phyloP scores from a whole-genome alignment of 2,329 filamentous ascomycete genomes.

The Cercospora sp. region DNA sequence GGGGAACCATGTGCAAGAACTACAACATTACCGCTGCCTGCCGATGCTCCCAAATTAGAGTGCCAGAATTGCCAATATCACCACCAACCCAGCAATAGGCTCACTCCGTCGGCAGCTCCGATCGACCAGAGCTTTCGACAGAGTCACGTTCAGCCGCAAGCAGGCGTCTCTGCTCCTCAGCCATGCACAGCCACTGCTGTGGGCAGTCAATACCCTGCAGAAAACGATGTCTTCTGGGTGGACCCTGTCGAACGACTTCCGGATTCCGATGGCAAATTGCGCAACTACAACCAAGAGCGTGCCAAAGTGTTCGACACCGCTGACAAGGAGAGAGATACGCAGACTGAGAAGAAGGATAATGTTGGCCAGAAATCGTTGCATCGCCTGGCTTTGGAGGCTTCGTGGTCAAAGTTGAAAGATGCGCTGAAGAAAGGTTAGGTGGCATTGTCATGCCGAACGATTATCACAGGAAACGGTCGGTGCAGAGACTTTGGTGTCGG shows the following conservation, averaged over 20 bases:
- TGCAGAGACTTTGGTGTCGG: neutral
- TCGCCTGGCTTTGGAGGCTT: conserved; percentile 12
- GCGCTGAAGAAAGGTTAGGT: neutral
- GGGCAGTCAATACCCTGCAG: conserved; percentile 3
- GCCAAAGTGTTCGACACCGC: conserved; percentile 1
- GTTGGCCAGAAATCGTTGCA: neutral
- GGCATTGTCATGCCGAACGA: neutral
- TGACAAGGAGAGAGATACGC: neutral
- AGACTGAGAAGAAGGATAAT: neutral
- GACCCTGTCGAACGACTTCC: conserved; percentile 8
- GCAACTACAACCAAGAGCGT: conserved; percentile 15
- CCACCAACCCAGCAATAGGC: neutral
- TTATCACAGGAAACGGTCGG: neutral
- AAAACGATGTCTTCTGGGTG: conserved; percentile 17
- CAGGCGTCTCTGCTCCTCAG: neutral
- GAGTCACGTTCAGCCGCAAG: neutral
- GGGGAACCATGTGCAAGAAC: conserved; percentile 15
- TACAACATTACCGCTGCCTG: conserved; percentile 15
- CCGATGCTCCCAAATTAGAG: conserved; percentile 18
- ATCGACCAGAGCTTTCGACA: conserved; percentile 2
- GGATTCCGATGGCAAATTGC: conserved; percentile 9
- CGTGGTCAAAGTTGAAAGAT: conserved; percentile 11
- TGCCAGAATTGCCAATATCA: conserved; percentile 18
- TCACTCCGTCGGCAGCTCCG: neutral
- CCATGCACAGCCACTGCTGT: neutral